Evolutionary conservation across 208 protist species (phyloP).

Genomic region (Wallacemonas sp.): DNA sequence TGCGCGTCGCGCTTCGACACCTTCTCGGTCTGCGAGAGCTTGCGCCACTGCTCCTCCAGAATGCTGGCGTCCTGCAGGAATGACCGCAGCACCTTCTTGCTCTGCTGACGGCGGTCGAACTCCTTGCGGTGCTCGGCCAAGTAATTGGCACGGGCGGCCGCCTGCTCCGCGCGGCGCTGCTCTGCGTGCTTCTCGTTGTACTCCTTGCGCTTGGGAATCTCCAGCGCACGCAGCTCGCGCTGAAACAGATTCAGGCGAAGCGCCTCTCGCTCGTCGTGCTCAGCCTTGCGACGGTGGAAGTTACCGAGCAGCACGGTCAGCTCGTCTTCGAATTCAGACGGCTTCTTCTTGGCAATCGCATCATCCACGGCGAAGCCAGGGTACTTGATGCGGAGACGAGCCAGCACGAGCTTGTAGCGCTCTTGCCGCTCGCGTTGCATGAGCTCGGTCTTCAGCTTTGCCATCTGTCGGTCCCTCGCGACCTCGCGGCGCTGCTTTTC

Average conservation of each 20-base stretch:
- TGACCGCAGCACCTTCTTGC: constrained; percentile 48
- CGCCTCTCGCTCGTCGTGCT: constrained; percentile 53
- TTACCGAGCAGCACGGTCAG: constrained; percentile 52
- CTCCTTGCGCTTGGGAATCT: constrained; percentile 69
- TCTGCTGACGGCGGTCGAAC: constrained; percentile 69
- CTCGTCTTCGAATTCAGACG: constrained; percentile 65
- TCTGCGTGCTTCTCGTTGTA: constrained; percentile 50
- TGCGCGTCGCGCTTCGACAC: constrained; percentile 79
- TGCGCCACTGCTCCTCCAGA: constrained; percentile 56
- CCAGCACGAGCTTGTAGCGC: constrained; percentile 55
- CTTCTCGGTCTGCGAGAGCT: constrained; percentile 35
- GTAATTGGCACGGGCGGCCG: constrained; percentile 56
- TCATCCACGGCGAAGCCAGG: constrained; percentile 61
- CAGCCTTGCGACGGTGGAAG: constrained; percentile 43
- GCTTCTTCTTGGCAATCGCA: constrained; percentile 44
- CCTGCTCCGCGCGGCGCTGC: constrained; percentile 47
- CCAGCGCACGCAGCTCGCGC: constrained; percentile 54
- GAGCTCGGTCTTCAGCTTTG: constrained; percentile 52
- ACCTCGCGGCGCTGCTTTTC: constrained; percentile 57
- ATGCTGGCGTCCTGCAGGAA: constrained; percentile 57
- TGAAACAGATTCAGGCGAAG: constrained; percentile 73
- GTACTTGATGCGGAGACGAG: constrained; percentile 70
- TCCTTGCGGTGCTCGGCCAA: constrained; percentile 77
- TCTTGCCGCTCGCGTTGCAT: constrained; percentile 58
- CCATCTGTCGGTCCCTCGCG: constrained; percentile 29